Percentiles rank a stretch among this genome's conserved stretches.
phyloP scores from a whole-genome alignment of 2,329 filamentous ascomycete species.

The Aureobasidium sp. region DNA sequence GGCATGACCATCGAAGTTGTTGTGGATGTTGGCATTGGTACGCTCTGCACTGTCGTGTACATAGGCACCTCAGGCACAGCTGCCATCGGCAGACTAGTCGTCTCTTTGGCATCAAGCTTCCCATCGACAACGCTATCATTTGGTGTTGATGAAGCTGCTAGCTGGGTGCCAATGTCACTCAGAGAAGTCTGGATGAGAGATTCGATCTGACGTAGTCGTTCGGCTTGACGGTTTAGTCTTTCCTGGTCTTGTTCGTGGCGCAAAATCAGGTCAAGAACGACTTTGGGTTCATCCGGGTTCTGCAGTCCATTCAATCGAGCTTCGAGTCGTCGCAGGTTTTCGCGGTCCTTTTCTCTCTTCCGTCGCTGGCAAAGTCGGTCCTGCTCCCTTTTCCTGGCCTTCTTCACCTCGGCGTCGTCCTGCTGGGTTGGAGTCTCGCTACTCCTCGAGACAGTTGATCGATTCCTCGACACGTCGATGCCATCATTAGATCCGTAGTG shows the following conservation, averaged over 20 bases:
- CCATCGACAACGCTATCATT: background rate
- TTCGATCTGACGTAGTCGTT: conserved; percentile 9
- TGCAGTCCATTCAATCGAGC: conserved; percentile 11
- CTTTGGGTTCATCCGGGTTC: conserved; percentile 7
- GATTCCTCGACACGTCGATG: background rate
- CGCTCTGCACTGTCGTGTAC: background rate
- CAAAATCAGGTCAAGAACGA: conserved; percentile 8
- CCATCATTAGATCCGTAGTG: background rate
- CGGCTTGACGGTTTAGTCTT: conserved; percentile 1
- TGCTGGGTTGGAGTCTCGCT: conserved; percentile 6
- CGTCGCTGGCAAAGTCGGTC: conserved; percentile 10
- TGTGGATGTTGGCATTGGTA: background rate
- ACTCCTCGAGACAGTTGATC: conserved; percentile 1
- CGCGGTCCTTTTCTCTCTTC: conserved; percentile 12
- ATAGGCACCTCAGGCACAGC: background rate
- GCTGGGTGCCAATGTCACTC: background rate
- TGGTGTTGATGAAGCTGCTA: background rate
- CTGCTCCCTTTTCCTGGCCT: conserved; percentile 10
- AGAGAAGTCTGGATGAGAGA: conserved; percentile 1
- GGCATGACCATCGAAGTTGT: background rate
- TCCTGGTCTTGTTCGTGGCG: conserved; percentile 12
- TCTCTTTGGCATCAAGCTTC: background rate
- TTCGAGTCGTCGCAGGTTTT: conserved; percentile 11
- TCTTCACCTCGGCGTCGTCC: conserved; percentile 2
- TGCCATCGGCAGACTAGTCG: background rate